These are phyloP conservation scores for Yamagishiella unicocca DNA, from an alignment of 139 green algal species.

Conservation along the genomic window DNA sequence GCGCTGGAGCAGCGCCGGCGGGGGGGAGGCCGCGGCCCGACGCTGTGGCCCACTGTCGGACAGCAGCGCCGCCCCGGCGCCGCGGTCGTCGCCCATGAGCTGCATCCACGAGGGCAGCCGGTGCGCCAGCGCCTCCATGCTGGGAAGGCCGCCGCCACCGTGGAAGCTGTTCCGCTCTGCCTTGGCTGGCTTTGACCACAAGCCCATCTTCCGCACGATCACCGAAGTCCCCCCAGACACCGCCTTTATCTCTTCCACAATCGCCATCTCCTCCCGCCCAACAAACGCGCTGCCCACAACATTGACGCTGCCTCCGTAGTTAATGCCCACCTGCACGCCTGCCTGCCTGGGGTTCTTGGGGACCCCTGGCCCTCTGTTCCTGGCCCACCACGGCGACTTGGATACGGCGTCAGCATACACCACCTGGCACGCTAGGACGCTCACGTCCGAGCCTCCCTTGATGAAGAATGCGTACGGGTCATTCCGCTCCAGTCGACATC, in stretches of 20 bases:
- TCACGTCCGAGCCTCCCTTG: constrained; percentile 31
- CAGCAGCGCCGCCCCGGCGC: background rate
- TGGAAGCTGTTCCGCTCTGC: constrained; percentile 27
- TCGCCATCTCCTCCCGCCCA: constrained; percentile 13
- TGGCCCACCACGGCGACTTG: background rate
- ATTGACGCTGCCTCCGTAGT: constrained; percentile 43
- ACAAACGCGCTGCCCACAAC: constrained; percentile 41
- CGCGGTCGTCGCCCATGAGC: background rate
- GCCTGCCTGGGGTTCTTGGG: background rate
- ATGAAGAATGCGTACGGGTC: constrained; percentile 42
- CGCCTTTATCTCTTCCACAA: constrained; percentile 3
- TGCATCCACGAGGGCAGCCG: constrained; percentile 14
- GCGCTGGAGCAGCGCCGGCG: constrained; percentile 13
- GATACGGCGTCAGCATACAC: constrained; percentile 2
- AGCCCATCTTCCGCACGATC: background rate
- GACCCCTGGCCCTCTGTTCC: too few species aligned
- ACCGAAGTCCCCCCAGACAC: background rate
- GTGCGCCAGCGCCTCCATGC: constrained; percentile 5
- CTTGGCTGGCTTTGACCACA: constrained; percentile 26
- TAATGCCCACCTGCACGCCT: constrained; percentile 39
- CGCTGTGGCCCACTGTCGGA: too few species aligned
- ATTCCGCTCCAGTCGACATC: constrained; percentile 18
- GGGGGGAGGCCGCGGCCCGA: background rate
- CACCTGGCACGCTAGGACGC: constrained; percentile 27
- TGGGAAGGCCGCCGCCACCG: background rate